These are phyloP conservation scores for Coemansia reversa DNA, from an alignment of 192 early-diverging fungal genomes.

Conservation along the genomic window DNA sequence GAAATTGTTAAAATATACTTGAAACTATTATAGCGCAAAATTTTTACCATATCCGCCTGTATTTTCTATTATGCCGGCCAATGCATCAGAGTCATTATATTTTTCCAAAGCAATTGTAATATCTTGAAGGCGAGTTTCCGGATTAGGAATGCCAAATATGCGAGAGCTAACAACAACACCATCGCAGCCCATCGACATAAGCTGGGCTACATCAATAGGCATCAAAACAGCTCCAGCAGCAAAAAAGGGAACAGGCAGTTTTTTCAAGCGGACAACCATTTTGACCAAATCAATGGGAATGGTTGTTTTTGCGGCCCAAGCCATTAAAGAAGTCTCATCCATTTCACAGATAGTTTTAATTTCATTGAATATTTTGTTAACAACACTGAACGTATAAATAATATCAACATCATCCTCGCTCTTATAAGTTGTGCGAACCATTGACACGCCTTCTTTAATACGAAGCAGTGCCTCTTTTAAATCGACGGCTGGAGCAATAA, in stretches of 20 bases:
- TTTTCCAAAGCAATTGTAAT: constrained; percentile 91
- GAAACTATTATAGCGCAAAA: not conserved
- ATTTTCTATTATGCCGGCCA: not conserved
- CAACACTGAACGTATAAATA: constrained; percentile 81
- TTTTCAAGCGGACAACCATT: constrained; percentile 10
- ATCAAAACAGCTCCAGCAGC: constrained; percentile 91
- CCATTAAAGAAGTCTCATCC: not conserved
- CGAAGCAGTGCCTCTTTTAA: not conserved
- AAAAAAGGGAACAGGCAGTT: constrained; percentile 97
- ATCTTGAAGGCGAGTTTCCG: constrained; percentile 80
- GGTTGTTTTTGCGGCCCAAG: not conserved
- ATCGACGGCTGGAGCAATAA: not conserved
- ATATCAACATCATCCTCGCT: constrained; percentile 89
- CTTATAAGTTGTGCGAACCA: constrained; percentile 83
- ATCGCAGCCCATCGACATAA: constrained; percentile 96
- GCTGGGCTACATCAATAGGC: constrained; percentile 94
- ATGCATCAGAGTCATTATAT: constrained; percentile 32
- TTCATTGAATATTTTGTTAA: constrained; percentile 72
- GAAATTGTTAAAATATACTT: not conserved
- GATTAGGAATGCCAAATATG: constrained; percentile 86
- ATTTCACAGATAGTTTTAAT: constrained; percentile 52
- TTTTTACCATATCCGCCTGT: constrained; percentile 2
- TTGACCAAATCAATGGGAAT: not conserved
- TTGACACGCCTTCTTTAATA: constrained; percentile 73
- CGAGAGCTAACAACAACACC: constrained; percentile 94